Evolutionary conservation across 345 rosid species (phyloP).

Genomic region (Citrus mangshanensis): DNA sequence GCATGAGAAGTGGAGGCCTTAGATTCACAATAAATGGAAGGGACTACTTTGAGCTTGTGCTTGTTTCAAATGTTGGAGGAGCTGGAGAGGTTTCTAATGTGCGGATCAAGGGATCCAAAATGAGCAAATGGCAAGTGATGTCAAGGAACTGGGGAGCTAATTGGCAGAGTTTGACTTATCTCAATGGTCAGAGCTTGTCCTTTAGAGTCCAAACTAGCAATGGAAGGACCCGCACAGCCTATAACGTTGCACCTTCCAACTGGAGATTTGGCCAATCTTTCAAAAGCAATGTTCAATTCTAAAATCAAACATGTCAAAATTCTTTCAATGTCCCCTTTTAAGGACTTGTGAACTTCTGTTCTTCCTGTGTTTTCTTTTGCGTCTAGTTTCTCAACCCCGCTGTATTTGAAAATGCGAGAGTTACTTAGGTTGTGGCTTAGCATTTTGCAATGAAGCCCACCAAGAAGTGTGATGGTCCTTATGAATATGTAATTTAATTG

Average conservation of each 20-base stretch:
- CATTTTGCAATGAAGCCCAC: slow-evolving; percentile 27
- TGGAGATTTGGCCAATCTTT: slow-evolving; percentile 74
- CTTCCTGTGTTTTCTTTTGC: background rate
- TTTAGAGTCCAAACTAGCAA: slow-evolving; percentile 50
- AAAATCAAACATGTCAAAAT: background rate
- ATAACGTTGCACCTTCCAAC: slow-evolving; percentile 42
- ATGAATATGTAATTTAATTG: slow-evolving; percentile 2
- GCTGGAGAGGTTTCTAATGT: slow-evolving; percentile 53
- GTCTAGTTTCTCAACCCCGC: background rate
- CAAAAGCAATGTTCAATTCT: slow-evolving; percentile 54
- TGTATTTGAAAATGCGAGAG: slow-evolving; percentile 1
- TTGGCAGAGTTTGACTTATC: slow-evolving; percentile 68
- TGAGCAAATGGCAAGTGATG: slow-evolving; percentile 51
- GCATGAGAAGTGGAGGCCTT: slow-evolving; percentile 64
- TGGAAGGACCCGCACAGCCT: slow-evolving; percentile 40
- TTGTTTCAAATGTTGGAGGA: slow-evolving; percentile 66
- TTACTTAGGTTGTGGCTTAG: slow-evolving; percentile 29
- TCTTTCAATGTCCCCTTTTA: background rate
- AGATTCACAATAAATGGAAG: slow-evolving; percentile 69
- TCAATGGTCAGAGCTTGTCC: slow-evolving; percentile 64
- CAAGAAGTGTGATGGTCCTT: background rate
- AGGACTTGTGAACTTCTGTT: background rate
- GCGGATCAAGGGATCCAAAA: slow-evolving; percentile 56
- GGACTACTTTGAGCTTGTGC: slow-evolving; percentile 66
- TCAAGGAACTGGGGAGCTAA: slow-evolving; percentile 71